Evolutionary conservation across 2,329 filamentous ascomycete genomes (phyloP), one percentile per base, ranked within the genome.

Genomic region (Lasiodiplodia hormozganensis): DNA sequence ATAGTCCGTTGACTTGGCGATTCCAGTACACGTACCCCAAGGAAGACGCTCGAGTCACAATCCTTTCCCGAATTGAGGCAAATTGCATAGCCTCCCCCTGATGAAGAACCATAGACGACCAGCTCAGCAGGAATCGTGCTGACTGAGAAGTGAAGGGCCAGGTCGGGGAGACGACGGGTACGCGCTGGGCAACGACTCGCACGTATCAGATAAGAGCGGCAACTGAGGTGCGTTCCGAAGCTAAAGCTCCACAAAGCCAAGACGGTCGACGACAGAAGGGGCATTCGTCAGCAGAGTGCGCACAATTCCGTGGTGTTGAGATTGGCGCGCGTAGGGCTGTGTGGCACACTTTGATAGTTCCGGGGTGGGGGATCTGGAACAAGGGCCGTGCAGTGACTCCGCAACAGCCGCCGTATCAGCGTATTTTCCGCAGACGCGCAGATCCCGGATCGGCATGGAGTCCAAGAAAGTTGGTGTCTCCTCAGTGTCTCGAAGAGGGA

Each of bases 381-480:
- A 51, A 23, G 25, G 40, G 18, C 18, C 21, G 58, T 51, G 58
- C 58, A 51, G 43, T 3, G 18, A 5, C 4, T 43, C 38, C 28
- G 58, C 58, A 51, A 62, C 58, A 36, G 58, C 28, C 43, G 40
- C 28, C 43, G 58, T 62, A 31, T 49, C 58, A 62, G 58, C 40
- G 36, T 16, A 62, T 34, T 21, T 43, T 47, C 38, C 25, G 25
- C 40, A n/a, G 40, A 25, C 57, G 16, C 14, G 58, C 18, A 14
- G 14, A 34, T 51, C 40, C 25, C 34, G 28, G 40, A 47, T 16
- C 28, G 31, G 43, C 58, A 62, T 51, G 43, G 38, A 51, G 2
- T 43, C 58, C 58, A 51, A 51, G 58, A 62, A 28, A 14, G 25
- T 62, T 51, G 38, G 21, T 23, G 25, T 62, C 40, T 23, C 47